Conservation (phyloP, 805 yeast genomes). For the Vanderwaltozyma verrucispora region DNA sequence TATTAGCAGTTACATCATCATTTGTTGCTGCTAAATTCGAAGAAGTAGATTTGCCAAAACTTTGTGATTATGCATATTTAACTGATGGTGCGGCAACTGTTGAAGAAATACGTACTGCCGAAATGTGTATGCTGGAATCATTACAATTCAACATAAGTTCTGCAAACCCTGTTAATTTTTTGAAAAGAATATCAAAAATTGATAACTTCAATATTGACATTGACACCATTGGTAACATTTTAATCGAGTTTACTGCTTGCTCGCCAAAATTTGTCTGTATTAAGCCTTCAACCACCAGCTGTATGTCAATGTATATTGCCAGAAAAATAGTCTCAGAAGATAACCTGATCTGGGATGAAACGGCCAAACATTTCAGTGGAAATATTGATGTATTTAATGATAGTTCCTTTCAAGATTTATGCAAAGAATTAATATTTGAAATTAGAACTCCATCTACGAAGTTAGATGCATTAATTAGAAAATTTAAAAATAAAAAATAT, state of each 20-base stretch:
- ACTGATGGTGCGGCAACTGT: slow-evolving; percentile 79
- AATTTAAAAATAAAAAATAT: slow-evolving; percentile 16
- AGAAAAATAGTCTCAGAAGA: slow-evolving; percentile 28
- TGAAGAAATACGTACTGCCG: slow-evolving; percentile 75
- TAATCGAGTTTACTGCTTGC: slow-evolving; percentile 66
- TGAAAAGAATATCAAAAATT: slow-evolving; percentile 79
- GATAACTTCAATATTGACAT: slow-evolving; percentile 79
- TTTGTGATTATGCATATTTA: slow-evolving; percentile 74
- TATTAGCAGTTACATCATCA: slow-evolving; percentile 74
- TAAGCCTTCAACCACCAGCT: slow-evolving; percentile 76
- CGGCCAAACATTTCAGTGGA: slow-evolving; percentile 20
- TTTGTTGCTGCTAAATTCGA: slow-evolving; percentile 93
- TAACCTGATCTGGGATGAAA: slow-evolving; percentile 14
- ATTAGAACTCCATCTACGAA: slow-evolving; percentile 21
- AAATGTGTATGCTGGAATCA: slow-evolving; percentile 61
- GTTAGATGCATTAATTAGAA: slow-evolving; percentile 19
- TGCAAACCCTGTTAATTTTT: slow-evolving; percentile 84
- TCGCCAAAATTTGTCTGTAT: slow-evolving; percentile 66
- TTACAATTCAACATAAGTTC: slow-evolving; percentile 67
- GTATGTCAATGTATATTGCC: slow-evolving; percentile 79
- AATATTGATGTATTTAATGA: slow-evolving; percentile 16
- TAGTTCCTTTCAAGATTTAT: slow-evolving; percentile 10
- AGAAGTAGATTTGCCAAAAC: slow-evolving; percentile 80
- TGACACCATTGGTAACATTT: slow-evolving; percentile 76
- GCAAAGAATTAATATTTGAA: slow-evolving; percentile 20